Evolutionary conservation across 768 basidiomycete species (phyloP).

Genomic region (Mycena alexandri): DNA sequence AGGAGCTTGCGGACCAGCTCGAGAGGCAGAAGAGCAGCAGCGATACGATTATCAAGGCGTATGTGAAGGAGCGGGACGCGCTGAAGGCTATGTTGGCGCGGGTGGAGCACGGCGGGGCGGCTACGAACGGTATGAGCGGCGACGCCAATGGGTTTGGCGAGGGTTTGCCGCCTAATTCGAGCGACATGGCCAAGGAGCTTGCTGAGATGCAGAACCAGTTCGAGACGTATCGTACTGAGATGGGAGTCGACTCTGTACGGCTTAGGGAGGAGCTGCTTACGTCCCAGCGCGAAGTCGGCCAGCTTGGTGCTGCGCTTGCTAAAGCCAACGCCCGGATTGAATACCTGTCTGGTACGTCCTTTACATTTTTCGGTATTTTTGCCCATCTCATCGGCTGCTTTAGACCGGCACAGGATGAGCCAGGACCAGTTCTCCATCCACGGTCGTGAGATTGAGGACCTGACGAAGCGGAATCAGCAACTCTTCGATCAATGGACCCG

Average conservation of each 20-base stretch:
- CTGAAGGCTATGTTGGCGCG: slow-evolving; percentile 80
- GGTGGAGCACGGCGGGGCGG: slow-evolving; percentile 51
- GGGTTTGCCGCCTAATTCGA: slow-evolving; percentile 40
- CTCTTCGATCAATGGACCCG: slow-evolving; percentile 81
- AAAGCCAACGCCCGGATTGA: slow-evolving; percentile 89
- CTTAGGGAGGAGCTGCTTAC: slow-evolving; percentile 77
- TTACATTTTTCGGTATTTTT: not conserved
- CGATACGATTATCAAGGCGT: slow-evolving; percentile 80
- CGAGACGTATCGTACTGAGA: slow-evolving; percentile 84
- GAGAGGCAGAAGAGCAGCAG: slow-evolving; percentile 81
- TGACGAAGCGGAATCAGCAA: slow-evolving; percentile 77
- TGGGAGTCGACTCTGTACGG: slow-evolving; percentile 79
- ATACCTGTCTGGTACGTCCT: slow-evolving; percentile 68
- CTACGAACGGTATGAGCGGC: slow-evolving; percentile 34
- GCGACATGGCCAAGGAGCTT: slow-evolving; percentile 69
- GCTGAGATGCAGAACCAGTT: slow-evolving; percentile 84
- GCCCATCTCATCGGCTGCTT: slow-evolving; percentile 22
- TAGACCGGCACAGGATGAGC: slow-evolving; percentile 78
- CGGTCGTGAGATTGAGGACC: slow-evolving; percentile 72
- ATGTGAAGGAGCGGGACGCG: slow-evolving; percentile 90
- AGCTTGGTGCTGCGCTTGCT: slow-evolving; percentile 75
- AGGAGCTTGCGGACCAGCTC: slow-evolving; percentile 80
- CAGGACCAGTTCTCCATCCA: slow-evolving; percentile 77
- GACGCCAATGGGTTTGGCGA: slow-evolving; percentile 51
- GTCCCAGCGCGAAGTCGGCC: slow-evolving; percentile 77